phyloP scores from a whole-genome alignment of 192 early-diverging fungal genomes.

The Backusella liffmaniae region DNA sequence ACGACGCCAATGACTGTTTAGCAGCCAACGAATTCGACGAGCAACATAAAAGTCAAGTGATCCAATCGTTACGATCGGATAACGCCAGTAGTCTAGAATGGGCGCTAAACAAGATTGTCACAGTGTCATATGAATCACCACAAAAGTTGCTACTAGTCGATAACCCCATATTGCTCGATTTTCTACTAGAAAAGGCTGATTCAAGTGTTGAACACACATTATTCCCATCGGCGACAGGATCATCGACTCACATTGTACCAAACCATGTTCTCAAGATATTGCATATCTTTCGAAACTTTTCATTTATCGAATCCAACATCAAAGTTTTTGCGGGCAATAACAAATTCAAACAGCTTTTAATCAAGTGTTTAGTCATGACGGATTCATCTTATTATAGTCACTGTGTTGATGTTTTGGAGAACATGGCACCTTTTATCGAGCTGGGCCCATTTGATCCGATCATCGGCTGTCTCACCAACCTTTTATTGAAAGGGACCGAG shows the following conservation, averaged over 20 bases:
- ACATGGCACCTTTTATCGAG: conserved; percentile 53
- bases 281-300: conserved; percentile 76
- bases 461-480: conserved; percentile 56
- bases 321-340: conserved; percentile 44
- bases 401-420: conserved; percentile 72
- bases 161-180: conserved; percentile 63
- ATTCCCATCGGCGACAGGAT: not conserved
- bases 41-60: conserved; percentile 58
- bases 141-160: conserved; percentile 63
- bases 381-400: conserved; percentile 47
- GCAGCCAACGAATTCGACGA: conserved; percentile 16
- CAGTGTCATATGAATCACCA: conserved; percentile 58
- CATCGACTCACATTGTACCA: not conserved
- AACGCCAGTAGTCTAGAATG: conserved; percentile 80
- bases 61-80: conserved; percentile 66
- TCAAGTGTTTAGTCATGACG: conserved; percentile 60
- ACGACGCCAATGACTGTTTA: not conserved
- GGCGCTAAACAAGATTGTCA: conserved; percentile 75
- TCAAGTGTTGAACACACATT: conserved; percentile 46
- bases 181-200: conserved; percentile 57
- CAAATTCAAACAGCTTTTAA: conserved; percentile 51
- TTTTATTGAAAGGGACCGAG: conserved; percentile 59
- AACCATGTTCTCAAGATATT: conserved; percentile 29
- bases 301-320: conserved; percentile 64
- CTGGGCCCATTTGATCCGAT: conserved; percentile 62